Base-by-base conservation (phyloP, 139 green algal genomes). In the Coelastrella sp. region DNA sequence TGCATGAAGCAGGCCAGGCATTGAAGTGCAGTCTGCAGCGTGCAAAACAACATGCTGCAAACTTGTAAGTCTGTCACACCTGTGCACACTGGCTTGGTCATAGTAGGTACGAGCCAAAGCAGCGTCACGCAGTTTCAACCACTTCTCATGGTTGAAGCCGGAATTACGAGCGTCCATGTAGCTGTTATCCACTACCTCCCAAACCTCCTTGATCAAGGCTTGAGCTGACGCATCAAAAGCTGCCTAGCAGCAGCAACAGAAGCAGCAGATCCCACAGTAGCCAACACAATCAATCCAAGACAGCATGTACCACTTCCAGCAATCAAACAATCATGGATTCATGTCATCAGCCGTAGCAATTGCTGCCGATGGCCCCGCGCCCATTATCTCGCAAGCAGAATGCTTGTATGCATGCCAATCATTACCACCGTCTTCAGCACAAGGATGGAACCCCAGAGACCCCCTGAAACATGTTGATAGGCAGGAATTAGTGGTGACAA, bases 111-210 rank as follows among this genome's bases (percentile, higher is more conserved):
- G 49, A n/a, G 61, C 84, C 68, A 96, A 90, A 15, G 92, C 95
- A 4, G 56, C 87, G 76, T 96, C 95, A 1, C 92, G 70, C 75
- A 96, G 80, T 66, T 78, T 25, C 0, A 49, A 68, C 93, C 93
- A 95, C 80, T 88, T 84, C 82, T 73, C 90, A 78, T 80, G 82
- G 15, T 63, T 79, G 79, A 92, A 95, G 73, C 73, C 92, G 88
- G 59, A 90, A 88, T 90, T 59, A 5, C 96, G 92, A 0, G 95
- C 96, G 76, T 98, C 95, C 60, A 97, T 75, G 89, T 98, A 99
- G 89, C 96, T 96, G 11, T 91, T 73, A 78, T 96, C 93, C 6
- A 99, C 95, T 20, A 98, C 93, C 57, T 93, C 89, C 91, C 91
- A 93, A n/a, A 96, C 94, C 92, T 96, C 94, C 1, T 66, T 82